Base-by-base conservation (phyloP, 306 rosid genomes). In the Psophocarpus tetragonolobus region DNA sequence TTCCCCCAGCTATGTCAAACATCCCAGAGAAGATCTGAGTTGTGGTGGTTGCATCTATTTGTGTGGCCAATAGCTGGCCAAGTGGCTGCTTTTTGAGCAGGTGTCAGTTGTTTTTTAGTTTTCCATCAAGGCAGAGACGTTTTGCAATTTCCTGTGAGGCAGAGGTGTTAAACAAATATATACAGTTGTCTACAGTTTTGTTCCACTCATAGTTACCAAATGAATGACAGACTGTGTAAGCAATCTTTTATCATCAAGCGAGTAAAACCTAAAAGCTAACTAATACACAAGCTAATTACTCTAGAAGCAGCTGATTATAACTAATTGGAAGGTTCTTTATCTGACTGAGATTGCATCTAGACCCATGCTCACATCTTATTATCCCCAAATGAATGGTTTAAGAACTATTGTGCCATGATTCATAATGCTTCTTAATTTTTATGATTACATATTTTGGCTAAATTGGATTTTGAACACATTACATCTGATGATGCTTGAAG, bases 401-500 rank as follows among this genome's bases (percentile, higher is more conserved):
- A 42, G 29, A 14, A n/a, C n/a, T n/a, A 14, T 6, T 45, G 17
- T 61, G 21, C 10, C 32, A 58, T 33, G 8, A 63, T 62, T 3
- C 68, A 14, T 35, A 21, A 27, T 30, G 13, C 36, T 35, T 47
- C 39, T 29, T 42, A 32, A 15, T 58, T 23, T 78, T 60, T 30
- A 54, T 4, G 3, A 21, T 58, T 33, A 8, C 68, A 24, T 53
- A 57, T 29, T 68, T 23, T 73, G 26, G 53, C 14, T 72, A 27
- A 63, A 12, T 38, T 72, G n/a, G n/a, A n/a, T n/a, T n/a, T n/a
- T 2, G 39, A 21, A 71, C 13, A 51, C 38, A 32, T 56, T 80
- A 73, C 58, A 45, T 71, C 47, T 30, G 32, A 72, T 65, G 69
- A 24, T 67, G 71, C 56, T 66, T 77, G 33, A 33, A 73, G 42